These are phyloP conservation scores for Basipetospora chlamydospora DNA, from an alignment of 2,329 filamentous ascomycete species.

Conservation along the genomic window DNA sequence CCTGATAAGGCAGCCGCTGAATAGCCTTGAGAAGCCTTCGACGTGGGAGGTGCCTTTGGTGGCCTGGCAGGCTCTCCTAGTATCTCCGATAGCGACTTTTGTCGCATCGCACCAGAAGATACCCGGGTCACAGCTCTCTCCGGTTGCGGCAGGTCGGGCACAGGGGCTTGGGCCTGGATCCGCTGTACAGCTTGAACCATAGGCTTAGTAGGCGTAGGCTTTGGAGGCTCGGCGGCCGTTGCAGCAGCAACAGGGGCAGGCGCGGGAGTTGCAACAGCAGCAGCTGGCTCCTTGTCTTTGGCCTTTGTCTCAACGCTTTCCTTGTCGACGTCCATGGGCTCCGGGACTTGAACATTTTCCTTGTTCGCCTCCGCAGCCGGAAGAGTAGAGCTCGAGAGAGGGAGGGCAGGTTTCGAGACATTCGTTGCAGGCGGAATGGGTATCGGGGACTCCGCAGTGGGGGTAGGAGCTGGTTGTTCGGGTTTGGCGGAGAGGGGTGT, in stretches of 20 bases:
- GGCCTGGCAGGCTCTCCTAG: conserved; percentile 32
- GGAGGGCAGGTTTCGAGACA: too few species aligned
- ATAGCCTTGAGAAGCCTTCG: conserved; percentile 4
- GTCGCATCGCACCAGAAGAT: conserved; percentile 53
- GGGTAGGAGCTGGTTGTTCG: background rate
- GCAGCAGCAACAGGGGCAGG: background rate
- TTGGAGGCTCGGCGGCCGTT: background rate
- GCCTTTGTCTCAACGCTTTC: background rate
- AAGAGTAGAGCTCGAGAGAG: too few species aligned
- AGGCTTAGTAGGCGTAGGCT: background rate
- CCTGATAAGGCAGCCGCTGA: background rate
- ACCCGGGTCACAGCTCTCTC: conserved; percentile 52
- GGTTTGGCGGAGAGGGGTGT: background rate
- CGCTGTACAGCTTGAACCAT: too few species aligned
- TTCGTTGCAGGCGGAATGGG: too few species aligned
- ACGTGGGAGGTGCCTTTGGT: conserved; percentile 4
- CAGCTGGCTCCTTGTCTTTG: background rate
- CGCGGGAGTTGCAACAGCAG: too few species aligned
- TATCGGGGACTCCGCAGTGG: too few species aligned
- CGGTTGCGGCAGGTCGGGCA: background rate
- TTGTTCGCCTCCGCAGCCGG: too few species aligned
- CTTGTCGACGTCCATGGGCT: background rate
- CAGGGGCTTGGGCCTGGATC: too few species aligned
- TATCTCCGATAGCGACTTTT: conserved; percentile 62
- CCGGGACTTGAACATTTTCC: too few species aligned